These are phyloP conservation scores for Alliaria petiolata DNA, from an alignment of 345 rosid genomes.

Conservation along the genomic window DNA sequence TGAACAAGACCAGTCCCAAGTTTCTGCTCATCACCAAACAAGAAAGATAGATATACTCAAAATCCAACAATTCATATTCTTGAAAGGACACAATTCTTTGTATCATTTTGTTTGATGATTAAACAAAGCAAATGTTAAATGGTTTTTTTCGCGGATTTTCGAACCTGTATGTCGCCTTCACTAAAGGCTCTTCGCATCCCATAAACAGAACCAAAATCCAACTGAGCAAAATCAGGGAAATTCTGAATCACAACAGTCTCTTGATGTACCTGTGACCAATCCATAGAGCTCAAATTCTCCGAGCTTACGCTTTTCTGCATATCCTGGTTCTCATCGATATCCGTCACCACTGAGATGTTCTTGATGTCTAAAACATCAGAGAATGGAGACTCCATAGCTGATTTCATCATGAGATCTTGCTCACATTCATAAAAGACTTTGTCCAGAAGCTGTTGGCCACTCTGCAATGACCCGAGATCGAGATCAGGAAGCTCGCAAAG, in stretches of 20 bases:
- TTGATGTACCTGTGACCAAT: conserved; percentile 43
- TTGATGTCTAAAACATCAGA: conserved; percentile 58
- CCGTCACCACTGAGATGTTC: conserved; percentile 39
- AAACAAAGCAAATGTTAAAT: neutral
- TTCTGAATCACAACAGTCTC: conserved; percentile 48
- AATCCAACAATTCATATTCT: no score
- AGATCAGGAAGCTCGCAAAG: conserved; percentile 51
- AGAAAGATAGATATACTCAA: conserved; percentile 24
- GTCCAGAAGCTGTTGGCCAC: conserved; percentile 64
- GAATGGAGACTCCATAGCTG: conserved; percentile 42
- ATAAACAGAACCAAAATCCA: conserved; percentile 62
- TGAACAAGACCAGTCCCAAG: conserved; percentile 50
- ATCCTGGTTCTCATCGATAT: conserved; percentile 38
- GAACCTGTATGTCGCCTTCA: conserved; percentile 94
- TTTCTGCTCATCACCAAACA: conserved; percentile 72
- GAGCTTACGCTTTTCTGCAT: conserved; percentile 74
- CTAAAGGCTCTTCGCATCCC: conserved; percentile 94
- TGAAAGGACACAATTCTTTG: neutral
- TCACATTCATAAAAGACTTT: conserved; percentile 74
- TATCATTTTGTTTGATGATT: neutral
- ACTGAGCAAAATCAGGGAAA: conserved; percentile 55
- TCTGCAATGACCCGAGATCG: conserved; percentile 59
- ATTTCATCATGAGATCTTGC: conserved; percentile 75
- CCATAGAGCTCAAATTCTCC: conserved; percentile 69
- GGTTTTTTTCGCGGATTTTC: neutral